Conservation (phyloP, 371 early-diverging fungal species). For the Mortierella sp. region DNA sequence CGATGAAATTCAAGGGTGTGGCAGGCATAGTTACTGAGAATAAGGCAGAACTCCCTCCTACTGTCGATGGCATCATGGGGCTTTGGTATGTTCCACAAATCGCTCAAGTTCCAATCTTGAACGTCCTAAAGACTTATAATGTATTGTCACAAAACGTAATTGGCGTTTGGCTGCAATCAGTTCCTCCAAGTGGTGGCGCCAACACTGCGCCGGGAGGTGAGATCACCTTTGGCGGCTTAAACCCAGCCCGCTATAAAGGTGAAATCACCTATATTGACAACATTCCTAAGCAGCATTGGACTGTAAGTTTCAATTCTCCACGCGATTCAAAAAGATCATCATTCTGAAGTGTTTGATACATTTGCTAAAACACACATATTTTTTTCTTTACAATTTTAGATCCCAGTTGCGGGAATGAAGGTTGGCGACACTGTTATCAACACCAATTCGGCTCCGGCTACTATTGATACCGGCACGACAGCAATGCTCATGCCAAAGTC, state of each 20-base stretch:
- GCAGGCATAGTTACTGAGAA: slow-evolving; percentile 28
- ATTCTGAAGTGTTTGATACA: neutral
- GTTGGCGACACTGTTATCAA: slow-evolving; percentile 19
- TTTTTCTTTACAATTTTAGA: slow-evolving; percentile 8
- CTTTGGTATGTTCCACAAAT: slow-evolving; percentile 36
- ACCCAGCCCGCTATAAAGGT: slow-evolving; percentile 66
- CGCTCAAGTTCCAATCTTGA: slow-evolving; percentile 34
- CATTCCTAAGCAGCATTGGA: slow-evolving; percentile 30
- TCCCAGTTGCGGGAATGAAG: slow-evolving; percentile 23
- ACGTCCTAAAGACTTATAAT: slow-evolving; percentile 23
- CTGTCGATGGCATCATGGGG: slow-evolving; percentile 49
- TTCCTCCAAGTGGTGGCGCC: neutral
- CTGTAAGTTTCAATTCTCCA: slow-evolving; percentile 17
- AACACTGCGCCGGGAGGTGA: slow-evolving; percentile 61
- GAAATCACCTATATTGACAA: slow-evolving; percentile 59
- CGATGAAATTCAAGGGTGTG: slow-evolving; percentile 15
- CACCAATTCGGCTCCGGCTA: neutral
- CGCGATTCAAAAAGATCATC: too few relatives aligned
- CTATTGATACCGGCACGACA: slow-evolving; percentile 52
- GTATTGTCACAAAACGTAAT: slow-evolving; percentile 24
- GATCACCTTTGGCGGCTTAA: slow-evolving; percentile 72
- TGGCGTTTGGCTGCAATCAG: slow-evolving; percentile 20
- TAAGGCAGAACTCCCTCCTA: slow-evolving; percentile 9
- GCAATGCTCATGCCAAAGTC: slow-evolving; percentile 43
- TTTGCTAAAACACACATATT: neutral